Percentiles rank a stretch among this genome's conserved stretches.
Conservation (phyloP, 2,329 filamentous ascomycete species). For the Xylaria sp. region DNA sequence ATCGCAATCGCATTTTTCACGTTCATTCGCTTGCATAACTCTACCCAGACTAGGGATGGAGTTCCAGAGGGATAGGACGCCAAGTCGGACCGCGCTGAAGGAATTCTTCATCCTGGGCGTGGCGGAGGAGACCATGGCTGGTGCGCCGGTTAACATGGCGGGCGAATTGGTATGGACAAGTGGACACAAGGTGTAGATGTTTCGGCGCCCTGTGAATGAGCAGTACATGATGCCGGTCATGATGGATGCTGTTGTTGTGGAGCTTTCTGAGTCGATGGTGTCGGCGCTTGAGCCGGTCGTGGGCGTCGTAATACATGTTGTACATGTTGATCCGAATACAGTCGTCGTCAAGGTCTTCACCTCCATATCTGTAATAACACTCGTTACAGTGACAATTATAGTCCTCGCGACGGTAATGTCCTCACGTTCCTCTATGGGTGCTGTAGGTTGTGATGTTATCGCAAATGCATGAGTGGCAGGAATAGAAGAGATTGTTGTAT, state of each 20-base stretch:
- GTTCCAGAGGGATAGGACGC: conserved; percentile 30
- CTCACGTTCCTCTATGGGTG: neutral
- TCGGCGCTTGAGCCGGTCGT: neutral
- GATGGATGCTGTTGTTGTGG: neutral
- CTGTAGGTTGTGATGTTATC: neutral
- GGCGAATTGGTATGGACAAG: conserved; percentile 13
- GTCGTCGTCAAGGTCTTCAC: conserved; percentile 29
- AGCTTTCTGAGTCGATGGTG: neutral
- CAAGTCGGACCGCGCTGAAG: conserved; percentile 16
- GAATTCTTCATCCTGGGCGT: conserved; percentile 29
- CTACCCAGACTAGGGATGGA: neutral
- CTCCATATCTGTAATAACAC: conserved; percentile 26
- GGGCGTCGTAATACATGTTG: neutral
- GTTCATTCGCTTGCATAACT: neutral
- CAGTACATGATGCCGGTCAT: conserved; percentile 42
- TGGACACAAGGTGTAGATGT: conserved; percentile 39
- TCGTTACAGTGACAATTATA: conserved; percentile 28
- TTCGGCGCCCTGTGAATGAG: conserved; percentile 29
- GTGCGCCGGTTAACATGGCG: conserved; percentile 28
- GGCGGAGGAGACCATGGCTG: conserved; percentile 12
- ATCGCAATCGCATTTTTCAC: conserved; percentile 13
- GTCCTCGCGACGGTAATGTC: conserved; percentile 29
- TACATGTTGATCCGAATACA: conserved; percentile 23
- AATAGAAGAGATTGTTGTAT: neutral
- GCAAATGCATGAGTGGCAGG: neutral